Evolutionary conservation across 441 rosid species (phyloP).

Genomic region (Arabidopsis hybrid): DNA sequence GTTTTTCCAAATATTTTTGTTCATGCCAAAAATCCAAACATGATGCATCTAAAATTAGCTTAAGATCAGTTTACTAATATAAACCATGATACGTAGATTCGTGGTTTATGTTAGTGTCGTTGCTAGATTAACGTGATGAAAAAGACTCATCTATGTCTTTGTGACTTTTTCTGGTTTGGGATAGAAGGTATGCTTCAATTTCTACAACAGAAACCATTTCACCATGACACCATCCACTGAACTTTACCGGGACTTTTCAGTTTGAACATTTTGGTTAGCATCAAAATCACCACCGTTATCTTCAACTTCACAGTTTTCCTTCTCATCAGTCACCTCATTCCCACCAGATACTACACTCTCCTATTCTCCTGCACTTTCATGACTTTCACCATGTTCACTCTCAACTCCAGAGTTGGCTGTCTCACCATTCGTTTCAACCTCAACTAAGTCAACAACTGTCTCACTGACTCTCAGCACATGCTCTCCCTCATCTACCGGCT

Average conservation of each 20-base stretch:
- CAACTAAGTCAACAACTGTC: too few relatives aligned
- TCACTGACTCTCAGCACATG: too few relatives aligned
- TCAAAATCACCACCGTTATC: constrained; percentile 1
- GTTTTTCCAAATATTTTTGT: too few relatives aligned
- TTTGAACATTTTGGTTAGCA: constrained; percentile 6
- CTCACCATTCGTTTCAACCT: neutral
- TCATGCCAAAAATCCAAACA: too few relatives aligned
- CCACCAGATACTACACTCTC: constrained; percentile 1
- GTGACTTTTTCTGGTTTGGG: too few relatives aligned
- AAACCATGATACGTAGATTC: too few relatives aligned
- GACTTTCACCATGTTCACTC: neutral
- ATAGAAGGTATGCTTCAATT: neutral
- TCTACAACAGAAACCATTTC: constrained; percentile 21
- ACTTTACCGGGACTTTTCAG: constrained; percentile 7
- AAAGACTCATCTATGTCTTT: too few relatives aligned
- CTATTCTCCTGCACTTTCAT: constrained; percentile 18
- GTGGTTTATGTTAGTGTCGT: too few relatives aligned
- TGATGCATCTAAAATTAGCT: too few relatives aligned
- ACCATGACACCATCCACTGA: neutral
- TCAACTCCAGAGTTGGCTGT: neutral
- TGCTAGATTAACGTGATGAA: neutral
- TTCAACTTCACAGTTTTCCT: constrained; percentile 10
- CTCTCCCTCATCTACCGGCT: neutral
- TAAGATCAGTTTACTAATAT: too few relatives aligned
- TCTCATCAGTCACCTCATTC: constrained; percentile 31